Conservation (phyloP, 2,329 filamentous ascomycete species). For the Aureobasidium sp. region DNA sequence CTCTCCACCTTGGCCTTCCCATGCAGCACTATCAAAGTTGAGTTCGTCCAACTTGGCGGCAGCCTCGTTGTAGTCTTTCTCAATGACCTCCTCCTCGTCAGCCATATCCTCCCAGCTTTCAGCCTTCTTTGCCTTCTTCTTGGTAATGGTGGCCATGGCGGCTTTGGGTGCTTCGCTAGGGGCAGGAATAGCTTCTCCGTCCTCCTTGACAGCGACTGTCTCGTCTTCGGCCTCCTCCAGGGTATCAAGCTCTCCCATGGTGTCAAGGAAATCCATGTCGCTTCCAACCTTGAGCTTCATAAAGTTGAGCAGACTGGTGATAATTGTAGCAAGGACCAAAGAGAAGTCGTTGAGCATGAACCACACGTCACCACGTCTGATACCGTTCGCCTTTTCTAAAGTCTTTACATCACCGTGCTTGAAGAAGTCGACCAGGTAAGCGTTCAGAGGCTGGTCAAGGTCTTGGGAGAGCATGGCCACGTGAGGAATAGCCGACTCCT, state of each 20-base stretch:
- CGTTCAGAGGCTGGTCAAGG: constrained; percentile 48
- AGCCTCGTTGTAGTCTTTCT: constrained; percentile 19
- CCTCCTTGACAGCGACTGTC: constrained; percentile 25
- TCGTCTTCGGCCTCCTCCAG: constrained; percentile 39
- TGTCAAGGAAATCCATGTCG: constrained; percentile 43
- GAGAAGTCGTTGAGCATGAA: constrained; percentile 61
- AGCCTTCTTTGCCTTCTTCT: constrained; percentile 33
- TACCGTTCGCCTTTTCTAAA: constrained; percentile 55
- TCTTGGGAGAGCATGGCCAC: constrained; percentile 54
- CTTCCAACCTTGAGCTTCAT: constrained; percentile 40
- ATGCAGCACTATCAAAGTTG: constrained; percentile 23
- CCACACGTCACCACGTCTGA: constrained; percentile 62
- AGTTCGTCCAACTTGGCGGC: constrained; percentile 19
- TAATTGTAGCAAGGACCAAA: constrained; percentile 60
- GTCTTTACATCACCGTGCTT: constrained; percentile 58
- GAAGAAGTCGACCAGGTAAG: constrained; percentile 68
- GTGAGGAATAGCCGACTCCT: constrained; percentile 64
- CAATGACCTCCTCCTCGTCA: constrained; percentile 28
- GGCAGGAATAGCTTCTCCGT: constrained; percentile 17
- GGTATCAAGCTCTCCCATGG: constrained; percentile 43
- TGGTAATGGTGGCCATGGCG: constrained; percentile 22
- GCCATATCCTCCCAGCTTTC: constrained; percentile 34
- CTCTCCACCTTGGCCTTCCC: constrained; percentile 34
- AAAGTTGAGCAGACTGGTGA: constrained; percentile 53
- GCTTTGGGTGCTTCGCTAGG: constrained; percentile 21